phyloP scores from a whole-genome alignment of 2,329 filamentous ascomycete genomes.

The Talaromyces sp. region DNA sequence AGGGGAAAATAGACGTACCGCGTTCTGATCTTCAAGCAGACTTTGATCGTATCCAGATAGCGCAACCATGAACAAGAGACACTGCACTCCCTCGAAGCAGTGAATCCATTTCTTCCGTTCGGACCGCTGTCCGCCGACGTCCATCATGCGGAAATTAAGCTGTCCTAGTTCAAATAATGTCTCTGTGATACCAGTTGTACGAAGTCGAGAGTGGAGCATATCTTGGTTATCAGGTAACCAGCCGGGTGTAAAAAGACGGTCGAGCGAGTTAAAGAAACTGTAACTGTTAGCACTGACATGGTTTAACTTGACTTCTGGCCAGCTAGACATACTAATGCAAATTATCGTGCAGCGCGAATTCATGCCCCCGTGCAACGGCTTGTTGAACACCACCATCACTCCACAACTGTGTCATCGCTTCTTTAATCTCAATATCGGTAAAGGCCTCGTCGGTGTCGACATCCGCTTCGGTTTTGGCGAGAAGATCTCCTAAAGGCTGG shows the following conservation, averaged over 20 bases:
- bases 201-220: conserved; percentile 80
- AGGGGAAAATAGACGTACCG: conserved; percentile 57
- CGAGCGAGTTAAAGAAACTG: conserved; percentile 79
- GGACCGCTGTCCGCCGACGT: conserved; percentile 86
- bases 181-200: conserved; percentile 94
- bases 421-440: conserved; percentile 60
- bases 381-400: conserved; percentile 74
- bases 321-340: conserved; percentile 70
- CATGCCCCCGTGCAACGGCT: conserved; percentile 90
- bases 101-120: conserved; percentile 98
- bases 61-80: conserved; percentile 86
- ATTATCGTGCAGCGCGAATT: conserved; percentile 95
- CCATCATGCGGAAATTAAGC: conserved; percentile 94
- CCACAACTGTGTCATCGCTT: conserved; percentile 81
- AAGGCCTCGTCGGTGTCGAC: conserved; percentile 78
- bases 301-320: not conserved
- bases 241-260: conserved; percentile 69
- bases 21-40: conserved; percentile 91
- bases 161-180: conserved; percentile 89
- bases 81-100: conserved; percentile 91
- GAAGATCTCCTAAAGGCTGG: conserved; percentile 72
- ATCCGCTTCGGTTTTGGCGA: conserved; percentile 72
- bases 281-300: not conserved
- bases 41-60: conserved; percentile 97
- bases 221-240: conserved; percentile 94